Evolutionary conservation across 345 rosid genomes (phyloP), one percentile per base, ranked within the genome.

Genomic region (Brassica juncea): DNA sequence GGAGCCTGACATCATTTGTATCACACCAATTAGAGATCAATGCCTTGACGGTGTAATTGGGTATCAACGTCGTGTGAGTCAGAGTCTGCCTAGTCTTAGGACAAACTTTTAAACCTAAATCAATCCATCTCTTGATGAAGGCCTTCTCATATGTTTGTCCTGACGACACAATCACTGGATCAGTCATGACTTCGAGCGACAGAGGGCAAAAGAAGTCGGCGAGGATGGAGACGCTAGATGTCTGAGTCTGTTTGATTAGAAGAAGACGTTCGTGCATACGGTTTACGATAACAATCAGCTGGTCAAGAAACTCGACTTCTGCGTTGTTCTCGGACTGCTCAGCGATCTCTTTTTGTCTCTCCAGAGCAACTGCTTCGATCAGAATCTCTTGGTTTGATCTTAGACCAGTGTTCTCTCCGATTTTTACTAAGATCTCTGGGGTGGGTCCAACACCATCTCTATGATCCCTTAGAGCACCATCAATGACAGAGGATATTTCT

Each of bases 201-300:
- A 96, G 90, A 72, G 98, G 99, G 65, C 98, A 93, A 77, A 94
- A 92, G 79, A 93, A 96, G 83, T 96, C 99, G n/a, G 97, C 78
- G 37, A 97, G 98, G 78, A 96, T 96, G 76, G 97, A 85, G 57
- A 93, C 85, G 4, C 97, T 93, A 62, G 80, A 75, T 76, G 89
- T 85, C 84, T 88, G 88, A 9, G 97, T 85, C 88, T 96, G 97
- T 82, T 90, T 89, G 66, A 86, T 88, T 25, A 82, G 59, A 68
- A 92, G 87, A 81, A 96, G 95, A 66, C 83, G 88, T 32, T 92
- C 94, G 75, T 89, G 97, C 92, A 93, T 87, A 68, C 84, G 73
- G 74, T 88, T 93, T 16, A 88, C 91, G 4, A 88, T 77, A 68
- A 87, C 81, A 73, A 93, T 87, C 81, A 91, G 76, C 60, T 89